Evolutionary conservation across 805 yeast species (phyloP), one percentile per base, ranked within the genome.

Genomic region (Lachancea kluyveri): DNA sequence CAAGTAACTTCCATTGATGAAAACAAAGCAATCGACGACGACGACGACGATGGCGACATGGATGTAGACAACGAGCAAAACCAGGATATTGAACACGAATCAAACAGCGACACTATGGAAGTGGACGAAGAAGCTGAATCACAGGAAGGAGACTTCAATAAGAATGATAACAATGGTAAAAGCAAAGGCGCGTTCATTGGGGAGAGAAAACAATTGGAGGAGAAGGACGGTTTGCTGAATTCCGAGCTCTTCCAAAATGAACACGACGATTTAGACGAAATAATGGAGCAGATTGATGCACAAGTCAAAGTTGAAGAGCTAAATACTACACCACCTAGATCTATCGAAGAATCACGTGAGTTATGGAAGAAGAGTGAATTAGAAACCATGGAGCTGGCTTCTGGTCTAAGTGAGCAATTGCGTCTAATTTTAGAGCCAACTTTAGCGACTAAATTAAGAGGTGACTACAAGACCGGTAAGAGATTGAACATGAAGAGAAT

Each of bases 391-490:
- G 97, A 88, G 41, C 64, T 92, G 21, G 81, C 96, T 2, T 76
- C 94, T 1, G 77, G 85, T 12, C 67, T 92, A 24, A 80, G 95
- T 54, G 99, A 92, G 61, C 98, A 92, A 58, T 67, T 92, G 38
- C 70, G 99, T 24, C 70, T 92, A 41, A 92, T 92, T 52, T 65
- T 92, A 42, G 97, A 88, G 55, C 99, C 99, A 4, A 92, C 98
- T 0, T 65, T 84, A 39, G 94, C 96, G n/a, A 90, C 97, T 3
- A 92, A 92, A 56, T 66, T 92, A 36, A 77, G 74, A 41, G 99
- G 99, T 52, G 98, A 92, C 56, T 92, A 86, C 62, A 87, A 88
- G 60, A 88, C 96, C 2, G 99, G 99, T 57, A 92, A 92, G 58
- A 71, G 98, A 45, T 72, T 92, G 49, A 92, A 92, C 60, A 88